Evolutionary conservation across 352 stramenopile species (phyloP), one percentile per base, ranked within the genome.

Genomic region (Pythium sp.): DNA sequence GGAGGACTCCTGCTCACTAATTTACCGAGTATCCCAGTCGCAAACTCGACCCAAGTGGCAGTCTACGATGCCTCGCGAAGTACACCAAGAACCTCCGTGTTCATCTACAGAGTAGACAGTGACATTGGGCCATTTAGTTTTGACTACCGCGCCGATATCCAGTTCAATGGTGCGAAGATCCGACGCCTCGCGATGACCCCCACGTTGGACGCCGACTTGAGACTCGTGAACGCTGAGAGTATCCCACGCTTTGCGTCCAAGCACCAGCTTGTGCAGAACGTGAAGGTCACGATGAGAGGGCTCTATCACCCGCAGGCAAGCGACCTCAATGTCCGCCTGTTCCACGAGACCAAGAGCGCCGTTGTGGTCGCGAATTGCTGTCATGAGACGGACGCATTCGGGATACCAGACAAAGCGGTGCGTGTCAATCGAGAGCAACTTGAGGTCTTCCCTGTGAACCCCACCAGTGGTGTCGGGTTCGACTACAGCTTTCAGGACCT

Each of bases 401-500:
- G 81, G 3, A 2, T 76, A 1, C 81, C 84, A 0, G 80, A 92
- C 38, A 51, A 57, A 0, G 51, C 66, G 6, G 46, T 83, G 20
- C 60, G 84, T 8, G 71, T 86, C 3, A 92, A 90, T 64, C 67
- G 72, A 4, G 64, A 73, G 18, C 84, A 88, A 15, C 34, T 86
- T 43, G 64, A 74, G 22, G 72, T 78, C 2, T 79, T 81, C 9
- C 56, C 75, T 7, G 53, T 59, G 0, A 89, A 90, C 54, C 75
- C 80, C 5, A 90, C 76, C 20, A 93, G 79, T 28, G 86, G 82
- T 2, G 73, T 91, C 9, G 88, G 88, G 1, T 86, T 70, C 59
- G 88, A 94, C 67, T 93, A 93, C 59, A 74, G 71, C 4, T 94
- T 95, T 51, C 73, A 73, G 14, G 86, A 94, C 53, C 76, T 87